phyloP scores from a whole-genome alignment of 306 rosid species.

The Acacia crassicarpa region DNA sequence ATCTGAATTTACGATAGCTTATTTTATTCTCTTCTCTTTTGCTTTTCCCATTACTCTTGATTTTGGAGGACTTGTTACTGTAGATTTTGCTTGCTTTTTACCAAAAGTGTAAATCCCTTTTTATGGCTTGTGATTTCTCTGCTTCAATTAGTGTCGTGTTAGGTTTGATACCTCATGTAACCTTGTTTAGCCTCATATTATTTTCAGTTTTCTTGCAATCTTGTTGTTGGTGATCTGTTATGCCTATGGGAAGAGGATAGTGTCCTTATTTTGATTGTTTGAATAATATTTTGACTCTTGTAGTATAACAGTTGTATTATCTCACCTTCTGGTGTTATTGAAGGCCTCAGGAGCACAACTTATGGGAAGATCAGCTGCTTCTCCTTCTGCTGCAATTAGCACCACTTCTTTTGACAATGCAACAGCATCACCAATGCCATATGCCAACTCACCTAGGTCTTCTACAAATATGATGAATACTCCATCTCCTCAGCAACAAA shows the following conservation, averaged over 20 bases:
- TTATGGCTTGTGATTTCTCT: constrained; percentile 19
- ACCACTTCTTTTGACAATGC: constrained; percentile 75
- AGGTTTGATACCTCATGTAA: not conserved
- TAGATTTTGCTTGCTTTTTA: not conserved
- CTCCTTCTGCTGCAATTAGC: constrained; percentile 75
- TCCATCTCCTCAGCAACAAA: constrained; percentile 96
- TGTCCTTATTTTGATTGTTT: constrained; percentile 22
- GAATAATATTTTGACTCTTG: constrained; percentile 19
- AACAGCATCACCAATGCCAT: constrained; percentile 79
- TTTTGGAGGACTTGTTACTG: not conserved
- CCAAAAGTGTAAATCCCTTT: constrained; percentile 6
- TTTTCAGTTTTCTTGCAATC: constrained; percentile 10
- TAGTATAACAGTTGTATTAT: not conserved
- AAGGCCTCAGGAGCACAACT: constrained; percentile 87
- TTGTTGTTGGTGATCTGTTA: constrained; percentile 5
- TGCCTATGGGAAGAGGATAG: constrained; percentile 19
- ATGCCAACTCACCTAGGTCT: constrained; percentile 97
- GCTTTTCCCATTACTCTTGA: constrained; percentile 17
- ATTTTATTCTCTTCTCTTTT: constrained; percentile 3
- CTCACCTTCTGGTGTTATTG: constrained; percentile 26
- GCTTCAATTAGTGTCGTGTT: not conserved
- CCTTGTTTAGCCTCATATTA: constrained; percentile 14
- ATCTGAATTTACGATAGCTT: not conserved
- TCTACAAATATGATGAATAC: constrained; percentile 75
- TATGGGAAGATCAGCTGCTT: constrained; percentile 91